Base-by-base conservation (phyloP, 202 grass and related monocot species). In the Saccharum hybrid region DNA sequence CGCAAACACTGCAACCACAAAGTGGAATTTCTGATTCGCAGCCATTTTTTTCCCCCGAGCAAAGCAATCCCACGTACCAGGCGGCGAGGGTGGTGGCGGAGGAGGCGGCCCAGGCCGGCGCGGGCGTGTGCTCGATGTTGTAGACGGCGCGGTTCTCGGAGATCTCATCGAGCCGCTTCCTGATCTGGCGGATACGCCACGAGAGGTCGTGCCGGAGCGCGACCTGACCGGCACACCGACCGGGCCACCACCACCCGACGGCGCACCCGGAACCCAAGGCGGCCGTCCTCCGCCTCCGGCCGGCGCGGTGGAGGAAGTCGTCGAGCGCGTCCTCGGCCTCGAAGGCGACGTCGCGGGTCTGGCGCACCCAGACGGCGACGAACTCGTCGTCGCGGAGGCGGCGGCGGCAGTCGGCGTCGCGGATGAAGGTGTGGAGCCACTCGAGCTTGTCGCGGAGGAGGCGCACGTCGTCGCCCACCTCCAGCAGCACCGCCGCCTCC, bases 401-500 rank as follows among this genome's bases (percentile, higher is more conserved):
- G 38, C 87, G 81, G 19, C 86, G 51, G 68, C 83, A 82, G 79
- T 93, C 88, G 39, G 88, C 91, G 82, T 88, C 85, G 64, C 83
- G 76, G 79, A 94, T 77, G 79, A 88, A 94, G 69, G 91, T 88
- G 79, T 86, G 86, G 7, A 94, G 74, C 88, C 88, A 94, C 75
- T 88, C 88, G 23, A 94, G 85, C 86, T 85, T 86, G 83, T 94
- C 88, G 12, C 84, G 86, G 69, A 94, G 82, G 8, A 88, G 56
- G 75, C 86, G 86, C 45, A 94, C 84, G 64, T 83, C 83, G 61
- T 94, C 88, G 23, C 85, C 83, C 3, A 88, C 88, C 78, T 87
- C 91, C 0, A 88, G 82, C 22, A 93, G 81, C 74, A 76, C 62
- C 45, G 69, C 64, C 12, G 85, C 91, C 75, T 93, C 88, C 81